A percentile compares a stretch with the other conserved stretches of the same genome.
Conservation (phyloP, 2,329 filamentous ascomycete species). For the Bipolaris zeicola region DNA sequence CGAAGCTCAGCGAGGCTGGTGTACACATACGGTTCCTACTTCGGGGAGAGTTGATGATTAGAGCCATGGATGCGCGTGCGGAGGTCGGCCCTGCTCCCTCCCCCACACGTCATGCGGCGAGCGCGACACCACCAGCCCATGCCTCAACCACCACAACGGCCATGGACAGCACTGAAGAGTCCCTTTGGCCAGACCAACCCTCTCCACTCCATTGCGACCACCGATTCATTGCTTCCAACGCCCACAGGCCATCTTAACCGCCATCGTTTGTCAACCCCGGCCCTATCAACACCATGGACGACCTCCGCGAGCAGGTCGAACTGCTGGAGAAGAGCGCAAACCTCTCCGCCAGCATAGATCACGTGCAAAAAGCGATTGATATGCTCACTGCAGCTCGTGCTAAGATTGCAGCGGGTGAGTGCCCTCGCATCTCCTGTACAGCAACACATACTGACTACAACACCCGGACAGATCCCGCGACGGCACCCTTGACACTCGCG, state of each 20-base stretch:
- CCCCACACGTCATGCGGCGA: conserved; percentile 32
- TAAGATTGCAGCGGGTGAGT: conserved; percentile 67
- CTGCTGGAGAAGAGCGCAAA: conserved; percentile 72
- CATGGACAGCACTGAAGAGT: conserved; percentile 29
- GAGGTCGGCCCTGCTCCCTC: conserved; percentile 14
- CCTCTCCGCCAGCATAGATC: conserved; percentile 71
- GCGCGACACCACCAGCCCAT: conserved; percentile 15
- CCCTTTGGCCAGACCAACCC: conserved; percentile 27
- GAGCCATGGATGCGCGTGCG: conserved; percentile 2
- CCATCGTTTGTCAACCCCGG: neutral
- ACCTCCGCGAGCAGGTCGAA: conserved; percentile 74
- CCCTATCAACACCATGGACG: conserved; percentile 58
- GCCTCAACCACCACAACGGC: conserved; percentile 22
- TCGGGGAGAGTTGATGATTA: neutral
- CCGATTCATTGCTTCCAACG: neutral
- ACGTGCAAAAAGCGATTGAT: conserved; percentile 84
- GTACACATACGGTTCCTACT: too few species aligned
- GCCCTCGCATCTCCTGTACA: neutral
- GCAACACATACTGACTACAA: conserved; percentile 18
- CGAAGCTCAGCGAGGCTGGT: neutral
- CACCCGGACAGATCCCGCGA: conserved; percentile 64
- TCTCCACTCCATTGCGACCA: neutral
- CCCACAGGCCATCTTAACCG: conserved; percentile 12
- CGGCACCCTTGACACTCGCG: conserved; percentile 74
- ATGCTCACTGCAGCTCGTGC: conserved; percentile 75